Base-by-base conservation (phyloP, 2,329 filamentous ascomycete species). In the Shiraia sp. region DNA sequence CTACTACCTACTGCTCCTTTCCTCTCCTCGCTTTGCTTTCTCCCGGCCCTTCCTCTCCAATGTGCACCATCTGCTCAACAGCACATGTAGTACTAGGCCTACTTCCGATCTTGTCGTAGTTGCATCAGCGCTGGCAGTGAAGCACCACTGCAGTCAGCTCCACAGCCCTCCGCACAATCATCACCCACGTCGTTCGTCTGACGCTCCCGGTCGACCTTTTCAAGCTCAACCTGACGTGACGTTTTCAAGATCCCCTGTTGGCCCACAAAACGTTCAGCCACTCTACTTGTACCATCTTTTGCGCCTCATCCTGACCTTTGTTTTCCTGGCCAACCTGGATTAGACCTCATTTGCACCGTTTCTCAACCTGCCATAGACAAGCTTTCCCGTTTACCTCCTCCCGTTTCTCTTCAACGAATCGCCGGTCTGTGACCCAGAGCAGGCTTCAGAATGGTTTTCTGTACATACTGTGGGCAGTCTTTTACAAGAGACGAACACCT, bases 401-500 rank as follows among this genome's bases (percentile, higher is more conserved):
- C n/a, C n/a, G n/a, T n/a, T n/a, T n/a, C n/a, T n/a, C n/a, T n/a
- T n/a, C n/a, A n/a, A n/a, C n/a, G n/a, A n/a, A n/a, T n/a, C n/a
- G n/a, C n/a, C n/a, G n/a, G n/a, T n/a, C n/a, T n/a, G n/a, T 19
- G 25, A 30, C 19, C 30, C 14, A 16, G 34, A 17, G 30, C 40
- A n/a, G 10, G 27, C 32, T 36, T 13, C 53, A 72, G 49, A 33
- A 77, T 78, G 75, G 74, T 77, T 22, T 78, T 76, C 60, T 78
- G 75, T 60, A 77, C 75, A 39, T 78, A 78, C 48, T 78, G 75
- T 54, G 75, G 75, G 22, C 73, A 77, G 66, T 75, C 73, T 31
- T 78, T 78, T 51, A 77, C 75, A 30, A 64, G 75, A 53, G 75
- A 77, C 53, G 75, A 78, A 50, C 75, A 78, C 60, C 71, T 77